A percentile compares a stretch with the other conserved stretches of the same genome.
phyloP scores from a whole-genome alignment of 306 rosid species.

The Corylus avellana region DNA sequence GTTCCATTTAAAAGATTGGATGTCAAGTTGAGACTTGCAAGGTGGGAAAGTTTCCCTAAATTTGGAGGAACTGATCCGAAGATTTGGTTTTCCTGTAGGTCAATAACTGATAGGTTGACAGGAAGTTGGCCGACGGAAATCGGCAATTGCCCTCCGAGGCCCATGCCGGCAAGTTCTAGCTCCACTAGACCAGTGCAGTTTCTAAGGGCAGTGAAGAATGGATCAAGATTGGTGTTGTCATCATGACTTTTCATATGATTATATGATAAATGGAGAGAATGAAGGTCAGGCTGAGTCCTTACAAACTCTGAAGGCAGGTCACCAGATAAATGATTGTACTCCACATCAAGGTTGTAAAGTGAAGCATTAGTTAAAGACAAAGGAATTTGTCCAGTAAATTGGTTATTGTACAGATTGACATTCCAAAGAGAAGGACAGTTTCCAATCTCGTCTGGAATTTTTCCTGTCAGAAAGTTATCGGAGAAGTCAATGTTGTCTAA shows the following conservation, averaged over 20 bases:
- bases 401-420: conserved; percentile 61
- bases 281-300: conserved; percentile 30
- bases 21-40: conserved; percentile 37
- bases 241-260: conserved; percentile 55
- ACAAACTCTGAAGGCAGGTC: conserved; percentile 51
- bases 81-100: conserved; percentile 58
- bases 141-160: conserved; percentile 57
- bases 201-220: conserved; percentile 54
- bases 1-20: conserved; percentile 8
- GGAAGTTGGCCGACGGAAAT: conserved; percentile 36
- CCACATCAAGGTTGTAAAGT: conserved; percentile 48
- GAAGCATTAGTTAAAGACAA: conserved; percentile 39
- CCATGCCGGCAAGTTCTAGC: conserved; percentile 73
- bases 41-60: conserved; percentile 49
- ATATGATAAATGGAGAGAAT: conserved; percentile 58
- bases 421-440: conserved; percentile 55
- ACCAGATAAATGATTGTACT: conserved; percentile 52
- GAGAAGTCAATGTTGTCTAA: conserved; percentile 50
- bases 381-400: conserved; percentile 59
- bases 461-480: conserved; percentile 48
- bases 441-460: conserved; percentile 62
- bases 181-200: conserved; percentile 53
- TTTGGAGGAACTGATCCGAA: conserved; percentile 59
- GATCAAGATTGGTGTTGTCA: conserved; percentile 56
- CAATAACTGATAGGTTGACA: conserved; percentile 18